phyloP scores from a whole-genome alignment of 176 grass and related monocot genomes.

The Carex kokanica region DNA sequence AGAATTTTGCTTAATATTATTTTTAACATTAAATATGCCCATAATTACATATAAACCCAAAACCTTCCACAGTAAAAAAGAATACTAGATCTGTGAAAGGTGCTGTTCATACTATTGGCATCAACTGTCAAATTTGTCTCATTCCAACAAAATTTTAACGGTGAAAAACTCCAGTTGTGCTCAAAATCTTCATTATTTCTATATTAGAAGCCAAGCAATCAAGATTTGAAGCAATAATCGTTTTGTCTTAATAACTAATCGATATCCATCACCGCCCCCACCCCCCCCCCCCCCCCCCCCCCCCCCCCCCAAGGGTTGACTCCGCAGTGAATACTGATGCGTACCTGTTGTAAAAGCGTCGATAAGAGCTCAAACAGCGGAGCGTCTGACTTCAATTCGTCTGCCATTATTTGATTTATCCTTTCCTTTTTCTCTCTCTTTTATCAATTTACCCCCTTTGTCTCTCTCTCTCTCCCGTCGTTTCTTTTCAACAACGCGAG shows the following conservation, averaged over 20 bases:
- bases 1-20: background rate
- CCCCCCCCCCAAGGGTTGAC: background rate
- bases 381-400: conserved; percentile 55
- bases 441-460: background rate
- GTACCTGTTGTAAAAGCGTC: conserved; percentile 77
- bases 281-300: background rate
- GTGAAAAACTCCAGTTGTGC: background rate
- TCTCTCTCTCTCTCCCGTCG: background rate
- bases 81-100: background rate
- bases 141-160: background rate
- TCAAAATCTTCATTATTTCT: background rate
- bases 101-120: background rate
- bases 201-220: background rate
- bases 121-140: background rate
- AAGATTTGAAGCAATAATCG: background rate
- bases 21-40: background rate
- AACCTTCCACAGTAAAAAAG: background rate
- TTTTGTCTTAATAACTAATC: background rate
- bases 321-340: background rate
- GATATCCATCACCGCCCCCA: background rate
- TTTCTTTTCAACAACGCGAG: background rate
- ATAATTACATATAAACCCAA: background rate
- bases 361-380: conserved; percentile 85
- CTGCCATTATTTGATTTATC: conserved; percentile 53
- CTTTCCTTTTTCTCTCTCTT: background rate